Conservation (phyloP, 768 basidiomycete species). For the Lepiota brunneoincarnata region DNA sequence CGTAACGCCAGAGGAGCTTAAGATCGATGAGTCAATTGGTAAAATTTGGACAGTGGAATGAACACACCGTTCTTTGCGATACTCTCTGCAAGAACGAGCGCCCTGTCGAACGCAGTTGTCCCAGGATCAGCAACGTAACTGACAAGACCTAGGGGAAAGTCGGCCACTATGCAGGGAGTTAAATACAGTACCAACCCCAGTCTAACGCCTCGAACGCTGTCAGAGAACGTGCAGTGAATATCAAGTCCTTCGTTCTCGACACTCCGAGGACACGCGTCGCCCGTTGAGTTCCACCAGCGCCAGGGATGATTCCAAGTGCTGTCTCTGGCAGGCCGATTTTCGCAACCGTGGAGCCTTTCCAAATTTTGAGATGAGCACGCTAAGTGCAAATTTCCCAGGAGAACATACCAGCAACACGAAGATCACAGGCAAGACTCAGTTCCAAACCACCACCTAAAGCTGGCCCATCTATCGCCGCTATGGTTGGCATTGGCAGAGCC, state of each 20-base stretch:
- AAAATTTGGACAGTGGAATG: neutral
- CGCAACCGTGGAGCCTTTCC: slow-evolving; percentile 52
- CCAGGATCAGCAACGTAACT: slow-evolving; percentile 73
- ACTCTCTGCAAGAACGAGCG: slow-evolving; percentile 64
- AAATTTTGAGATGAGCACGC: neutral
- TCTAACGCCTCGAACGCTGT: slow-evolving; percentile 65
- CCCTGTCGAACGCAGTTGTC: slow-evolving; percentile 62
- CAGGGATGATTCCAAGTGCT: slow-evolving; percentile 79
- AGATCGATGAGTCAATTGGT: neutral
- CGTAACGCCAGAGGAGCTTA: slow-evolving; percentile 81
- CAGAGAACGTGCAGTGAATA: slow-evolving; percentile 76
- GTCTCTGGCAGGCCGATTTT: slow-evolving; percentile 90
- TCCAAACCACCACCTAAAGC: slow-evolving; percentile 94
- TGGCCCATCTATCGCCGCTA: slow-evolving; percentile 90
- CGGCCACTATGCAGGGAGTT: slow-evolving; percentile 12
- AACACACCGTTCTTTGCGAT: slow-evolving; percentile 66
- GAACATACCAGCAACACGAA: slow-evolving; percentile 79
- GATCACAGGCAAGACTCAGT: slow-evolving; percentile 82
- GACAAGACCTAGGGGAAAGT: slow-evolving; percentile 60
- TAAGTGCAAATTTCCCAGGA: neutral
- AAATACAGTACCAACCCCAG: slow-evolving; percentile 46
- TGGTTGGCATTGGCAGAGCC: slow-evolving; percentile 80
- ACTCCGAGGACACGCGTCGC: slow-evolving; percentile 74
- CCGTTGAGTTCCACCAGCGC: slow-evolving; percentile 88
- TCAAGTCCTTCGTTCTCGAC: slow-evolving; percentile 81